These are phyloP conservation scores for Coprinopsis sp. DNA, from an alignment of 768 basidiomycete genomes.

Conservation along the genomic window DNA sequence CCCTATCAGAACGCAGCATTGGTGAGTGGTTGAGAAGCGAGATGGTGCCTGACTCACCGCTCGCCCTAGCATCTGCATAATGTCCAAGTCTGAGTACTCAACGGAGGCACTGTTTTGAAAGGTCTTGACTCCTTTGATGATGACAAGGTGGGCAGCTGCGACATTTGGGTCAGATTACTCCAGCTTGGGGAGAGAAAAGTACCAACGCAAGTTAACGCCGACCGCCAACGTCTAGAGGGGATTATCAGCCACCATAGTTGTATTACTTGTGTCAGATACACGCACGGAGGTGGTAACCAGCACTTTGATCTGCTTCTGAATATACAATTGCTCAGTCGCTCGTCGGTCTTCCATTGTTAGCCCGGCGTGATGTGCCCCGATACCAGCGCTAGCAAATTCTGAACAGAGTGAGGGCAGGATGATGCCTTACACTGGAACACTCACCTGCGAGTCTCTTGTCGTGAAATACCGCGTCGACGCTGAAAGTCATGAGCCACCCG, in stretches of 20 bases:
- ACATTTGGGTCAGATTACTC: slow-evolving; percentile 2
- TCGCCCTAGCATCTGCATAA: slow-evolving; percentile 95
- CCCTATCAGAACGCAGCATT: slow-evolving; percentile 43
- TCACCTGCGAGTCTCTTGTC: slow-evolving; percentile 66
- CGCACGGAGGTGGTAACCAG: slow-evolving; percentile 82
- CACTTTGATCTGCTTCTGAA: slow-evolving; percentile 57
- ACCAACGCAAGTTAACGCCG: slow-evolving; percentile 89
- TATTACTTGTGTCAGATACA: too few species aligned
- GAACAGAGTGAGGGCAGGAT: slow-evolving; percentile 2
- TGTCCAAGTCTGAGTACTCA: slow-evolving; percentile 90
- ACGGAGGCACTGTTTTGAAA: slow-evolving; percentile 65
- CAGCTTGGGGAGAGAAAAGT: background rate
- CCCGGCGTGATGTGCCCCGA: slow-evolving; percentile 93
- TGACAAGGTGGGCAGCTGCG: slow-evolving; percentile 85
- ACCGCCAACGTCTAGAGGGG: slow-evolving; percentile 79
- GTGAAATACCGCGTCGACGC: slow-evolving; percentile 51
- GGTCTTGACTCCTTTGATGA: slow-evolving; percentile 85
- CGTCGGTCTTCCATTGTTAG: slow-evolving; percentile 68
- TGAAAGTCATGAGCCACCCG: slow-evolving; percentile 22
- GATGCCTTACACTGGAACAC: slow-evolving; percentile 9
- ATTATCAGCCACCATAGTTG: too few species aligned
- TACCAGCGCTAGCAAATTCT: slow-evolving; percentile 68
- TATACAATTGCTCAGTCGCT: slow-evolving; percentile 67
- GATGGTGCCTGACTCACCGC: slow-evolving; percentile 63
- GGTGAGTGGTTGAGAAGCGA: background rate